phyloP scores from a whole-genome alignment of 495 filamentous ascomycete genomes.

The Lasiosphaeria miniovina region DNA sequence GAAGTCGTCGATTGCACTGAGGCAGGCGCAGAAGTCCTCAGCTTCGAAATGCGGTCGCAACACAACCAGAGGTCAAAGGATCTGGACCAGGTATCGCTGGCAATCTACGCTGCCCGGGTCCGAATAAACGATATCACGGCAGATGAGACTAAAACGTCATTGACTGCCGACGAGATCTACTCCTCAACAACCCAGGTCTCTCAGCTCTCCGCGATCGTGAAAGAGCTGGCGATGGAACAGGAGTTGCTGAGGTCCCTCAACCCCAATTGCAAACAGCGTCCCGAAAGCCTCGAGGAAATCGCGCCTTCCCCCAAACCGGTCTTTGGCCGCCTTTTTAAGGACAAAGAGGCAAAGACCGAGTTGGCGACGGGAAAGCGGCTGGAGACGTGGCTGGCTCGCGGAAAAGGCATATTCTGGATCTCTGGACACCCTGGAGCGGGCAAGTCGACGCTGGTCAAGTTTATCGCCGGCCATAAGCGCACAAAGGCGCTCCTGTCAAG shows the following conservation, averaged over 20 bases:
- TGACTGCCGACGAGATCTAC: background rate
- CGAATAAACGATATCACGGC: background rate
- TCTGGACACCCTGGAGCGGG: background rate
- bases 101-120: background rate
- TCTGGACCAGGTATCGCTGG: background rate
- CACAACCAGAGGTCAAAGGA: background rate
- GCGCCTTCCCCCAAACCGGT: background rate
- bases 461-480: background rate
- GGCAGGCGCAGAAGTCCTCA: no score
- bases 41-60: background rate
- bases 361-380: background rate
- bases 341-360: background rate
- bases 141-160: background rate
- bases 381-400: background rate
- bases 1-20: no score
- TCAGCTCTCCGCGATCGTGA: background rate
- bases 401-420: background rate
- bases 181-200: background rate
- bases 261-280: background rate
- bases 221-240: background rate
- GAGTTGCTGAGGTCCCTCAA: background rate
- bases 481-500: background rate
- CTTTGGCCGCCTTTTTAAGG: background rate
- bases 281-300: background rate
- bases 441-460: background rate